phyloP scores from a whole-genome alignment of 257 asterid species.

The Gentiana macrophylla region DNA sequence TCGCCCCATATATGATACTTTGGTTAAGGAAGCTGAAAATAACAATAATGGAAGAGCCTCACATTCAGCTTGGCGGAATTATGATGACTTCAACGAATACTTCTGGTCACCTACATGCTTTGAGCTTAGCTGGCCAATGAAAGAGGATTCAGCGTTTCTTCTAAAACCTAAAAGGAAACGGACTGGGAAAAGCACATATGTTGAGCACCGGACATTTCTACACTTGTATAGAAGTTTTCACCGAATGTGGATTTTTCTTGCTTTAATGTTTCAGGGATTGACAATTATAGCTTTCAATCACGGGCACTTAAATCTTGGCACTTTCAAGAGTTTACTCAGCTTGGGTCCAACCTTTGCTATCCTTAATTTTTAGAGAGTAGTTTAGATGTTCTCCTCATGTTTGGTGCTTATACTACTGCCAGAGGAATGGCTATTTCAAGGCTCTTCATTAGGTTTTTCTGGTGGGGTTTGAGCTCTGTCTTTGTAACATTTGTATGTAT shows the following conservation, averaged over 20 bases:
- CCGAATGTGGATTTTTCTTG: constrained; percentile 94
- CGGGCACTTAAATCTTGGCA: constrained; percentile 52
- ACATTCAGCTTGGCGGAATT: constrained; percentile 92
- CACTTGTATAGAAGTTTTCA: constrained; percentile 95
- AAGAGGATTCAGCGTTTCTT: constrained; percentile 53
- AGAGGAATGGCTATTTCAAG: constrained; percentile 98
- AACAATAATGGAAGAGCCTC: constrained; percentile 85
- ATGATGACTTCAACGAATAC: constrained; percentile 93
- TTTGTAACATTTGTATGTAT: constrained; percentile 63
- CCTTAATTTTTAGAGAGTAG: constrained; percentile 85
- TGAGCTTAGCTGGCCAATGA: constrained; percentile 84
- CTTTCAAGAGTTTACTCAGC: constrained; percentile 73
- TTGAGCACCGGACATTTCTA: constrained; percentile 93
- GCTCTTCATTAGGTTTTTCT: constrained; percentile 81
- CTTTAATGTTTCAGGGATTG: constrained; percentile 93
- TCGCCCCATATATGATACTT: constrained; percentile 48
- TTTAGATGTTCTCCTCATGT: constrained; percentile 77
- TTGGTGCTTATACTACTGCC: constrained; percentile 90
- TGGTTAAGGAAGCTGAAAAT: constrained; percentile 59
- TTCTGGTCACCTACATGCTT: constrained; percentile 97
- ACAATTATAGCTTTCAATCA: constrained; percentile 71
- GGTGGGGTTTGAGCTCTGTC: constrained; percentile 70
- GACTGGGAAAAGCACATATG: constrained; percentile 92
- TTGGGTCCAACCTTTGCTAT: constrained; percentile 79
- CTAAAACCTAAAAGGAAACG: constrained; percentile 70